These are phyloP conservation scores for Ophiocordyceps unilateralis DNA, from an alignment of 2,329 filamentous ascomycete species.

Conservation along the genomic window DNA sequence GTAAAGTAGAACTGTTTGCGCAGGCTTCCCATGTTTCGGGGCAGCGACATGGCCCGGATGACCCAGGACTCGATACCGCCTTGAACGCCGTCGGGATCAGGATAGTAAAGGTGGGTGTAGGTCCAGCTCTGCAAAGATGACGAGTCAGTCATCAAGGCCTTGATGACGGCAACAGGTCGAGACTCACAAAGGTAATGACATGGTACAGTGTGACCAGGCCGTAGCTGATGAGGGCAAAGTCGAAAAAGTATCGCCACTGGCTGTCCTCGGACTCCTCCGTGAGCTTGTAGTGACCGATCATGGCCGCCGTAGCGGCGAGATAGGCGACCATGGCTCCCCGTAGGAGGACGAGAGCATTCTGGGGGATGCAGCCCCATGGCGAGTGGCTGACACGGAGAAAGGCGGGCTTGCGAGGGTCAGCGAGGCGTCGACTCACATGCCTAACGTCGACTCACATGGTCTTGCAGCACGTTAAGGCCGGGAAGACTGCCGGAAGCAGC, in stretches of 20 bases:
- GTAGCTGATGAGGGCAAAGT: slow-evolving; percentile 30
- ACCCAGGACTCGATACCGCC: slow-evolving; percentile 18
- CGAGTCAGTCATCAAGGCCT: background rate
- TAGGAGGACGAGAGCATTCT: slow-evolving; percentile 25
- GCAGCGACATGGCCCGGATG: slow-evolving; percentile 25
- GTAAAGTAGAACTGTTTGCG: slow-evolving; percentile 29
- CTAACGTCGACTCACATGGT: slow-evolving; percentile 12
- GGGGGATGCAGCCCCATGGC: slow-evolving; percentile 28
- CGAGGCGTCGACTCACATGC: background rate
- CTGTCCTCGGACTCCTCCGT: slow-evolving; percentile 20
- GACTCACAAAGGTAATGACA: slow-evolving; percentile 26
- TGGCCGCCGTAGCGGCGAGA: slow-evolving; percentile 20
- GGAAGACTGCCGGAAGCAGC: slow-evolving; percentile 12
- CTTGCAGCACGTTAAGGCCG: slow-evolving; percentile 15
- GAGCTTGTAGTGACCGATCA: slow-evolving; percentile 28
- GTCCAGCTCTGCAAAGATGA: slow-evolving; percentile 26
- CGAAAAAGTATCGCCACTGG: slow-evolving; percentile 26
- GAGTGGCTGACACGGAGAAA: slow-evolving; percentile 34
- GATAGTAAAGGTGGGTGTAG: slow-evolving; percentile 32
- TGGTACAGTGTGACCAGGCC: slow-evolving; percentile 27
- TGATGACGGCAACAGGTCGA: background rate
- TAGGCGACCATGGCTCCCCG: slow-evolving; percentile 25
- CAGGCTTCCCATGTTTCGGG: slow-evolving; percentile 21
- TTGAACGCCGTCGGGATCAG: slow-evolving; percentile 19
- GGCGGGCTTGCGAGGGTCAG: slow-evolving; percentile 21